phyloP scores from a whole-genome alignment of 2,329 filamentous ascomycete species.

The Paraphaeosphaeria sporulosa region DNA sequence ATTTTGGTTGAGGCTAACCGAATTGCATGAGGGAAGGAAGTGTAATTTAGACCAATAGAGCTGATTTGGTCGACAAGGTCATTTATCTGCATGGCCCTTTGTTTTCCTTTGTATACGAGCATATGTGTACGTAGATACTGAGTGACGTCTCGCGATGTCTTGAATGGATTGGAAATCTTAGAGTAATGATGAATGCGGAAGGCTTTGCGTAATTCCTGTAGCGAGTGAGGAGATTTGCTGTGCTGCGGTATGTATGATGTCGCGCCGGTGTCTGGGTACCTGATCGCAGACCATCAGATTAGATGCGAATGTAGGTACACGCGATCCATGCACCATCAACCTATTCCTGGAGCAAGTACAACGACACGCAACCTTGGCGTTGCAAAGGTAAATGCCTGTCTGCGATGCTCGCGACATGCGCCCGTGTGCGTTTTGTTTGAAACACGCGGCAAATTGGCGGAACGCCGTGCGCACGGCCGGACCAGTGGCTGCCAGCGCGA shows the following conservation, averaged over 20 bases:
- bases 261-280: no score
- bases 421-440: slow-evolving; percentile 6
- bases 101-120: not conserved
- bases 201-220: not conserved
- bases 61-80: no score
- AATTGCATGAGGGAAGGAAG: not conserved
- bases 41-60: no score
- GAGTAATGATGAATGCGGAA: not conserved
- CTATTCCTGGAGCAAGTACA: not conserved
- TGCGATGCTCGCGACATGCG: not conserved
- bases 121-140: not conserved
- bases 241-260: not conserved
- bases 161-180: not conserved
- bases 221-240: no score
- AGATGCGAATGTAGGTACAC: not conserved
- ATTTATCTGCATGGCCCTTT: not conserved
- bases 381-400: not conserved
- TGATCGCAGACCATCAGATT: no score
- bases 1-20: not conserved
- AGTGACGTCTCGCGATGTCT: not conserved
- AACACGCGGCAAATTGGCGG: slow-evolving; percentile 7
- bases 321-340: no score
- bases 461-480: not conserved
- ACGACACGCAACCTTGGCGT: not conserved
- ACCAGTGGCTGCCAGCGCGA: not conserved